Conservation (phyloP, 805 yeast genomes). For the Candida khao-thaluensis region DNA sequence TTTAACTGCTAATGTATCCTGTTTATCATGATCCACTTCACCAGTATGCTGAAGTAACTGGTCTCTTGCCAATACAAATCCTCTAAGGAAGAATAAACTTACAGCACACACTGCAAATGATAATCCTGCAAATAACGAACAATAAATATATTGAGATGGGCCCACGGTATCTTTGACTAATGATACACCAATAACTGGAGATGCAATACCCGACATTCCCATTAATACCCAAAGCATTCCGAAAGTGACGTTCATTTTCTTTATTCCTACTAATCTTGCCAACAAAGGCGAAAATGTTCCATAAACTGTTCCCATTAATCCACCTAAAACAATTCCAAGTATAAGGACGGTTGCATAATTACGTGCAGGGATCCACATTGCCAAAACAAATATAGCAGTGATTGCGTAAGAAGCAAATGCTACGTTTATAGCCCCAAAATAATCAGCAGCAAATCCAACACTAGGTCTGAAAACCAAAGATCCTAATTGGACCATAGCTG, state of each 20-base stretch:
- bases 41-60: neutral
- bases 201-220: conserved; percentile 50
- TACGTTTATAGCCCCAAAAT: conserved; percentile 50
- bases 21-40: conserved; percentile 6
- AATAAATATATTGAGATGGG: conserved; percentile 49
- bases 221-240: conserved; percentile 53
- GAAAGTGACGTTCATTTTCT: conserved; percentile 47
- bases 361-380: conserved; percentile 50
- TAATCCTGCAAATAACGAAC: conserved; percentile 61
- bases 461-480: conserved; percentile 53
- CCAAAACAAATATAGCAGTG: conserved; percentile 30
- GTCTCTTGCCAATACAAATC: conserved; percentile 57
- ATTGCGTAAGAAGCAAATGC: conserved; percentile 21
- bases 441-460: conserved; percentile 51
- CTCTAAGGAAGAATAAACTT: conserved; percentile 47
- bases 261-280: conserved; percentile 55
- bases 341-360: conserved; percentile 55
- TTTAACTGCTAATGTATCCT: neutral
- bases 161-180: conserved; percentile 39
- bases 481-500: conserved; percentile 62
- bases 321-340: conserved; percentile 54
- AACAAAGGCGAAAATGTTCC: conserved; percentile 52
- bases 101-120: conserved; percentile 48
- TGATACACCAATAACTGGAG: conserved; percentile 61
- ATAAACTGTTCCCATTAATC: conserved; percentile 61